Percentiles rank a stretch among this genome's conserved stretches.
Conservation (phyloP, 306 rosid genomes). For the Potentilla sterilis region DNA sequence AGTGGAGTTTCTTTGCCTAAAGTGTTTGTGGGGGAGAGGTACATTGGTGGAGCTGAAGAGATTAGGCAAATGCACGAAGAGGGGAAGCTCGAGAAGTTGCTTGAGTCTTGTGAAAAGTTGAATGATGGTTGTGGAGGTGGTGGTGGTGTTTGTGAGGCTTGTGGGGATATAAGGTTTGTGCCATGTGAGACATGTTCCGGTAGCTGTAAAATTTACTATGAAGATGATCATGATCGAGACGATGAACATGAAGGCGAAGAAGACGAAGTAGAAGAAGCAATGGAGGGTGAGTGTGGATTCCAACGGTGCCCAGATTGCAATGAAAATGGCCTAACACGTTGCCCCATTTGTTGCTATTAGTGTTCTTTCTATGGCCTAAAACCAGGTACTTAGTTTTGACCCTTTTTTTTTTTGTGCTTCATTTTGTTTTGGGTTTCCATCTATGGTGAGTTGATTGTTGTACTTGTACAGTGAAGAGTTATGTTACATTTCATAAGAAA, state of each 20-base stretch:
- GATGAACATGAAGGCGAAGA: constrained; percentile 28
- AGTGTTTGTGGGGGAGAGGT: constrained; percentile 63
- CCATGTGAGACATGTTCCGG: constrained; percentile 92
- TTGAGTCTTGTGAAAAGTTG: constrained; percentile 52
- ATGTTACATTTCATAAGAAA: constrained; percentile 25
- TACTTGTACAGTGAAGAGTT: constrained; percentile 64
- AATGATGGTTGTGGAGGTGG: constrained; percentile 28
- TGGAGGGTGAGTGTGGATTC: constrained; percentile 50
- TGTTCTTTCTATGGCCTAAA: constrained; percentile 20
- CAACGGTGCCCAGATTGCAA: constrained; percentile 84
- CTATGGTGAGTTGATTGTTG: constrained; percentile 40
- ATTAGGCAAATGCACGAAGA: constrained; percentile 69
- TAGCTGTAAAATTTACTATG: constrained; percentile 86
- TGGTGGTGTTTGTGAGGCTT: constrained; percentile 61
- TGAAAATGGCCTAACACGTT: constrained; percentile 83
- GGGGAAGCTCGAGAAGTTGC: constrained; percentile 70
- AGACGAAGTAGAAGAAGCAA: constrained; percentile 22
- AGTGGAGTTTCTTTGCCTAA: constrained; percentile 61
- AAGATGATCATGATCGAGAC: constrained; percentile 35
- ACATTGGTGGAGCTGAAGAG: constrained; percentile 81
- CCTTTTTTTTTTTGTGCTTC: constrained; percentile 26
- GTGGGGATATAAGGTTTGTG: constrained; percentile 89
- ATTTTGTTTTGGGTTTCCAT: constrained; percentile 11
- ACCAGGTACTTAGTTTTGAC: constrained; percentile 30
- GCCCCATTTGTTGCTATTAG: constrained; percentile 69